Evolutionary conservation across 1,139 yeast species (phyloP).

Genomic region (Hanseniaspora uvarum): DNA sequence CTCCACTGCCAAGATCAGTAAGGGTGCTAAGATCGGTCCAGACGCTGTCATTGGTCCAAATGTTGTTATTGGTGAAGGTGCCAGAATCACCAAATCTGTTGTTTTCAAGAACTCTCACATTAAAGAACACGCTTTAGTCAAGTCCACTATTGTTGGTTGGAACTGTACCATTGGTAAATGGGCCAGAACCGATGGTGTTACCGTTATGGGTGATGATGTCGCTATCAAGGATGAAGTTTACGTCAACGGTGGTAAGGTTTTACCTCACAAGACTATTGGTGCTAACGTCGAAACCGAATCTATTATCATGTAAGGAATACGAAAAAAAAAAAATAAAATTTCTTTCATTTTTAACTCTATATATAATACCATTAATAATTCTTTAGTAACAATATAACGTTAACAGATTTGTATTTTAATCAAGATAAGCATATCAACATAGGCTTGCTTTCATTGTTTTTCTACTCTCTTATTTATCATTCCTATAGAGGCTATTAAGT

Average conservation of each 20-base stretch:
- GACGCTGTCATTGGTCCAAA: conserved; percentile 97
- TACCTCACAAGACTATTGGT: conserved; percentile 96
- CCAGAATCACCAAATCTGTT: conserved; percentile 93
- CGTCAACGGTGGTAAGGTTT: conserved; percentile 97
- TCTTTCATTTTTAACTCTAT: background rate
- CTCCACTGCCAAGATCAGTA: conserved; percentile 87
- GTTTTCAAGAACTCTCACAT: conserved; percentile 82
- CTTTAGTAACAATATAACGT: background rate
- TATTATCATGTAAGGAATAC: conserved; percentile 68
- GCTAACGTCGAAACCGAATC: conserved; percentile 95
- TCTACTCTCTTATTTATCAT: too few relatives aligned
- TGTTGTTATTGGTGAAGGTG: conserved; percentile 95
- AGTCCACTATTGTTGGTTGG: conserved; percentile 98
- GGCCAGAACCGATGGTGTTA: conserved; percentile 98
- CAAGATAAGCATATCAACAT: too few relatives aligned
- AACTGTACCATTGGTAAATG: conserved; percentile 95
- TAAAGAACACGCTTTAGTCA: conserved; percentile 96
- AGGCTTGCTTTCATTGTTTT: too few relatives aligned
- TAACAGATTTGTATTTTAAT: too few relatives aligned
- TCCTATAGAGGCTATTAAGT: too few relatives aligned
- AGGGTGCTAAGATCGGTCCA: conserved; percentile 94
- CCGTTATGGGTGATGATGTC: conserved; percentile 98
- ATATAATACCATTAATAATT: background rate
- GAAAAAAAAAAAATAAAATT: background rate
- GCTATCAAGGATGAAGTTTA: conserved; percentile 96